Percentiles rank a stretch among this genome's conserved stretches.
Conservation (phyloP, 1,139 yeast genomes). For the Hemisphaericaspora lyxosophila region DNA sequence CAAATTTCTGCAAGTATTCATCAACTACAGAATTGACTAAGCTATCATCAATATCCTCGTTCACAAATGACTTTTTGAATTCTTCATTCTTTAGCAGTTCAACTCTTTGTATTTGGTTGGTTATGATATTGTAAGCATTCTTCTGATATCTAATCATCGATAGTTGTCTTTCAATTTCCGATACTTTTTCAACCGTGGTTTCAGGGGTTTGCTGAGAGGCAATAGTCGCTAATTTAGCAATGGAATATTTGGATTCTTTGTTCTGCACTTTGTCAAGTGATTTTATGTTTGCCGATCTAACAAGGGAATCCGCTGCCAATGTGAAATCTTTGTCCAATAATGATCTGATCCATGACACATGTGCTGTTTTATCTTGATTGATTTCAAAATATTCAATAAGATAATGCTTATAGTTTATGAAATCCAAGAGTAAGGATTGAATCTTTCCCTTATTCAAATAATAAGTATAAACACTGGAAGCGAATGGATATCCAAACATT, state of each 20-base stretch:
- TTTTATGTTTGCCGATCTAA: constrained; percentile 35
- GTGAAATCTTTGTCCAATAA: constrained; percentile 51
- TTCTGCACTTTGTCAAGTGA: constrained; percentile 44
- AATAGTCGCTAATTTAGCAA: constrained; percentile 61
- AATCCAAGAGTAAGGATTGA: constrained; percentile 54
- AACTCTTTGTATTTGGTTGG: constrained; percentile 24
- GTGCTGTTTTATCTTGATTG: constrained; percentile 47
- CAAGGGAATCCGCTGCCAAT: constrained; percentile 51
- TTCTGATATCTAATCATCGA: constrained; percentile 11
- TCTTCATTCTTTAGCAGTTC: constrained; percentile 36
- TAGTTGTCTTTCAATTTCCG: constrained; percentile 13
- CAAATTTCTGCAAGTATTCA: constrained; percentile 20
- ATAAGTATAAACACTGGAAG: constrained; percentile 60
- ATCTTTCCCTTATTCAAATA: constrained; percentile 56
- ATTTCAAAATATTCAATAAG: constrained; percentile 54
- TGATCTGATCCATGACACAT: constrained; percentile 75
- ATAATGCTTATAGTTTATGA: constrained; percentile 52
- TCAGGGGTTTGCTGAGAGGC: constrained; percentile 22
- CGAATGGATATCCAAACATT: constrained; percentile 68
- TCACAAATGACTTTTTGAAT: constrained; percentile 45
- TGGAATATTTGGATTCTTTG: constrained; percentile 60
- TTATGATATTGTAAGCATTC: constrained; percentile 5
- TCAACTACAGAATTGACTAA: constrained; percentile 8
- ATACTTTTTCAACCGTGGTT: constrained; percentile 5
- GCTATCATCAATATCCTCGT: constrained; percentile 14